Evolutionary conservation across 2,329 filamentous ascomycete species (phyloP).

Genomic region (Penicillium sp.): DNA sequence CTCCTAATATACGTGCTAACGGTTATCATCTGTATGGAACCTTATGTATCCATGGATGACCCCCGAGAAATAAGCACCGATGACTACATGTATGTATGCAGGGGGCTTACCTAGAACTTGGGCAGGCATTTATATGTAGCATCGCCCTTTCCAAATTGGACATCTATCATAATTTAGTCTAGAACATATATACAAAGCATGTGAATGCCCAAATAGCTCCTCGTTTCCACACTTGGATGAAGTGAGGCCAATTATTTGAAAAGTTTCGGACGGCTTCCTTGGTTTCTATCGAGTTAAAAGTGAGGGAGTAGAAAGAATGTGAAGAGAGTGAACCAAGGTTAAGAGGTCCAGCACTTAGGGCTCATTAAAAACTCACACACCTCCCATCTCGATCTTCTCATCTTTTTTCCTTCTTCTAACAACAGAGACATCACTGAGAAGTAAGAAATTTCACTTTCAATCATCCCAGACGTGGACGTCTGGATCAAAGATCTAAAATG

Average conservation of each 20-base stretch:
- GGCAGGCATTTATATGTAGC: not conserved
- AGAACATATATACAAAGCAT: not conserved
- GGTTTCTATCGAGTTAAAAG: not conserved
- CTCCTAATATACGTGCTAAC: not conserved
- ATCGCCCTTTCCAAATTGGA: constrained; percentile 10
- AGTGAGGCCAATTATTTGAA: not conserved
- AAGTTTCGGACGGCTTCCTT: not conserved
- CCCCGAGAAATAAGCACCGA: too few relatives aligned
- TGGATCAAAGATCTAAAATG: not conserved
- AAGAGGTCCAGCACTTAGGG: too few relatives aligned
- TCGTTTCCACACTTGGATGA: not conserved
- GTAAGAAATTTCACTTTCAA: not conserved
- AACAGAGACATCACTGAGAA: not conserved
- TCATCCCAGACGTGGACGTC: not conserved
- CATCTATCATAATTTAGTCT: constrained; percentile 8
- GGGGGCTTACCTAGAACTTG: too few relatives aligned
- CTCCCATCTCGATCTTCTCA: too few relatives aligned
- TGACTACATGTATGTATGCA: too few relatives aligned
- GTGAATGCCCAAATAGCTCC: not conserved
- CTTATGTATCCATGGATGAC: too few relatives aligned
- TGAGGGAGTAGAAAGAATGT: not conserved
- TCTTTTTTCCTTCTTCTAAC: not conserved
- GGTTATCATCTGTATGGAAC: too few relatives aligned
- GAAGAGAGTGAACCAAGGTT: not conserved
- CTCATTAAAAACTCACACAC: too few relatives aligned